A percentile compares a stretch with the other conserved stretches of the same genome.
phyloP scores from a whole-genome alignment of 106 monocot species.

The Platanthera guangdongensis region DNA sequence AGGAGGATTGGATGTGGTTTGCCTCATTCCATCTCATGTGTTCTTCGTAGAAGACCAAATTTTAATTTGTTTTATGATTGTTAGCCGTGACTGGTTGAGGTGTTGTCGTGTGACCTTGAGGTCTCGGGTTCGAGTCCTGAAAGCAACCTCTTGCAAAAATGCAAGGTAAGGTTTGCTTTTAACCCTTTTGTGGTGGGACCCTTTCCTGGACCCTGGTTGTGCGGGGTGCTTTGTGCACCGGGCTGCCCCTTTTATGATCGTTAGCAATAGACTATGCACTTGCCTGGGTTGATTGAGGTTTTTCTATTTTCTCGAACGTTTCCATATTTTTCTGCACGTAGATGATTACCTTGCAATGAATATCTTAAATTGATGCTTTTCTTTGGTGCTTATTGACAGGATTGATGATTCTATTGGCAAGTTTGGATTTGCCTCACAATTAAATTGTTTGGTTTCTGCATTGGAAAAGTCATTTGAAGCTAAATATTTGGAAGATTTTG shows the following conservation, averaged over 20 bases:
- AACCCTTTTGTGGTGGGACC: no score
- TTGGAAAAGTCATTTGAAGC: constrained; percentile 57
- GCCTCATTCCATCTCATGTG: no score
- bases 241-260: background rate
- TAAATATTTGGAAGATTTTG: constrained; percentile 82
- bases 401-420: constrained; percentile 49
- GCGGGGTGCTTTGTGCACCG: no score
- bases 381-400: constrained; percentile 30
- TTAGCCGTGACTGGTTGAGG: no score
- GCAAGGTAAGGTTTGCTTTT: no score
- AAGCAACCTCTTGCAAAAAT: no score
- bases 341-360: background rate
- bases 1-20: no score
- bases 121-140: no score
- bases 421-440: constrained; percentile 82
- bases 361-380: background rate
- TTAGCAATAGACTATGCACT: background rate
- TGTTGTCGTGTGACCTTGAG: no score
- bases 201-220: no score
- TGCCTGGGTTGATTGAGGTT: background rate
- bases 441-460: constrained; percentile 54
- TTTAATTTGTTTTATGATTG: no score
- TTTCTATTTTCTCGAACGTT: background rate
- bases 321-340: background rate
- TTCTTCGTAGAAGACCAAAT: no score